Percentiles rank a stretch among this genome's conserved stretches.
These are phyloP conservation scores for Paraconiothyrium sp. DNA, from an alignment of 2,329 filamentous ascomycete species.

Conservation along the genomic window DNA sequence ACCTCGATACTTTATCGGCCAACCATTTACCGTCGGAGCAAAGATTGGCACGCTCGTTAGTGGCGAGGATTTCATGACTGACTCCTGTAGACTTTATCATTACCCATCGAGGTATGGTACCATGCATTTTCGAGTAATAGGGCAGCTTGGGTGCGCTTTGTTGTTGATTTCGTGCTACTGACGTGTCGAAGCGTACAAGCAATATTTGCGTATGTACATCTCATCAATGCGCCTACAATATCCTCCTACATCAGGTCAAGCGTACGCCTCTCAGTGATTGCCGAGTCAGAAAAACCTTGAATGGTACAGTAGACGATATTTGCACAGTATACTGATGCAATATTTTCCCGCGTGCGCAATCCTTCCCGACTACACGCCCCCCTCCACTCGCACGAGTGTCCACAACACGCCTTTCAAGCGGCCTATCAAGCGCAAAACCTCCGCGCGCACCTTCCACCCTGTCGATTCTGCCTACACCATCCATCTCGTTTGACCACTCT, in stretches of 20 bases:
- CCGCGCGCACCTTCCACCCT: neutral
- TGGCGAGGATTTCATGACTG: neutral
- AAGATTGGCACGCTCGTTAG: neutral
- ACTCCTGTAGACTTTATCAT: neutral
- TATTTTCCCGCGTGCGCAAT: neutral
- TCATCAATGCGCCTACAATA: neutral
- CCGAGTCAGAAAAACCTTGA: neutral
- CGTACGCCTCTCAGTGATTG: neutral
- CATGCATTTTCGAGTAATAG: neutral
- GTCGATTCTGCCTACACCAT: neutral
- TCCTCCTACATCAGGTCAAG: neutral
- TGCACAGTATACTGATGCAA: neutral
- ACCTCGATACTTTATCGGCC: too few species aligned
- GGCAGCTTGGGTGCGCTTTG: neutral
- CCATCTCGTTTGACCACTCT: neutral
- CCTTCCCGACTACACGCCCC: neutral
- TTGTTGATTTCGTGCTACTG: neutral
- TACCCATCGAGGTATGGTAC: neutral
- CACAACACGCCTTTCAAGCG: neutral
- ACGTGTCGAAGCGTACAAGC: neutral
- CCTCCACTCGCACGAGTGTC: slow-evolving; percentile 6
- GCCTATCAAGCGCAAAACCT: neutral
- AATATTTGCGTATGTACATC: neutral
- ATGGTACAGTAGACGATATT: neutral
- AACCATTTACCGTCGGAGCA: too few species aligned